phyloP scores from a whole-genome alignment of 306 rosid genomes.

The Glycyrrhiza uralensis region DNA sequence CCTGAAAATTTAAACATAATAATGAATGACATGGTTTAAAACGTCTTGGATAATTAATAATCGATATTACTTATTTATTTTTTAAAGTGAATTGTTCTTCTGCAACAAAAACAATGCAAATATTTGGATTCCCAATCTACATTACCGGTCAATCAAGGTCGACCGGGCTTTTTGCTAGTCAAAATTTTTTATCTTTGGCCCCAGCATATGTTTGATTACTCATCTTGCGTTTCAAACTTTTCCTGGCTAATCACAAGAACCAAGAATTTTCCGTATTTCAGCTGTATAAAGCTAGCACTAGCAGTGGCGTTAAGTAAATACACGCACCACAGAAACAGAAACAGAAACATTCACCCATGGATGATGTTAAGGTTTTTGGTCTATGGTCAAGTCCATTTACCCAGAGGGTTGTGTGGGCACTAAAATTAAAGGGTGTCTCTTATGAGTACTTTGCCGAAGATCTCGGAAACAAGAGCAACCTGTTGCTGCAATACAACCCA shows the following conservation, averaged over 20 bases:
- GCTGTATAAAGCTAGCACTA: not conserved
- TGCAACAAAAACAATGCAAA: too few relatives aligned
- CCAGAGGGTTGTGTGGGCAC: slow-evolving; percentile 50
- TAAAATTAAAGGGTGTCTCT: slow-evolving; percentile 39
- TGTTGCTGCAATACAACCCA: slow-evolving; percentile 45
- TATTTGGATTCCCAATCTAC: not conserved
- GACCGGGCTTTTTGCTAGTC: not conserved
- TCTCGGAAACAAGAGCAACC: slow-evolving; percentile 34
- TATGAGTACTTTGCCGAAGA: slow-evolving; percentile 54
- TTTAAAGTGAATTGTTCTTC: too few relatives aligned
- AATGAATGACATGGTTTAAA: too few relatives aligned
- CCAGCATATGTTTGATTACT: not conserved
- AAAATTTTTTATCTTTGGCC: not conserved
- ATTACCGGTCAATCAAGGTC: not conserved
- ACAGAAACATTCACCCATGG: too few relatives aligned
- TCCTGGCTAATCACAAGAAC: not conserved
- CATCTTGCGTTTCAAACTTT: slow-evolving; percentile 1
- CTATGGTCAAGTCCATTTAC: slow-evolving; percentile 42
- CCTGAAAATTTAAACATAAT: too few relatives aligned
- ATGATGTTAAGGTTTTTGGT: slow-evolving; percentile 53
- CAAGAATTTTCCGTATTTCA: not conserved
- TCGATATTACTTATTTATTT: too few relatives aligned
- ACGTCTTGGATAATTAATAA: too few relatives aligned
- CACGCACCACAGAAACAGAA: not conserved
- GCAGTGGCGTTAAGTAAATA: not conserved